Base-by-base conservation (phyloP, 2,329 filamentous ascomycete genomes). In the Paraphoma sp. region DNA sequence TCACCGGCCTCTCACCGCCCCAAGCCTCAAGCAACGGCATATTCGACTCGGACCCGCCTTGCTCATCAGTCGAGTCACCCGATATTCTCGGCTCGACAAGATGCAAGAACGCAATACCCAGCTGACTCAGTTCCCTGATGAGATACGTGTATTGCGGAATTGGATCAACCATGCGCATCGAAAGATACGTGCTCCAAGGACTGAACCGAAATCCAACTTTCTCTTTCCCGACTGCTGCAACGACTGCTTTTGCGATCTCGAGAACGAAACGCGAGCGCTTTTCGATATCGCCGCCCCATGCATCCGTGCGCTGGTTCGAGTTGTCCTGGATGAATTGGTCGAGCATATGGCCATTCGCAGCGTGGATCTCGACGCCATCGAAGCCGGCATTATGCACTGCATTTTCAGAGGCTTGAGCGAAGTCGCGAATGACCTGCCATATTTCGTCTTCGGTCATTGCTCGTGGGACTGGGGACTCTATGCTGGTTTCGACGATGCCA, bases 281-380 rank as follows among this genome's bases (percentile, higher is more conserved):
- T 75, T 80, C 79, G 7, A 83, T 68, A 47, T 72, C 78, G 1
- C 81, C 81, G 6, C 82, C 82, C 68, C 79, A 83, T 1, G 56
- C 59, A 57, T 84, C 81, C 0, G 68, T 82, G 2, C 85, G 79
- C 41, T 78, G 75, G 72, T 88, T 88, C 60, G 77, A 76, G 6
- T 75, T 80, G 55, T 83, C 81, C 60, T 86, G 88, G 12, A 89
- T 77, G 72, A 92, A 92, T 63, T 89, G 83, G 54, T 84, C 83
- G 8, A 89, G 72, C 1, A 92, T 79, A 67, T 91, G 92, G 3
- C 88, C 87, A 62, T 90, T 88, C 1, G 86, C 86, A 31, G 74
- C 79, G 56, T 81, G 78, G 23, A 81, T 73, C 54, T 81, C 88
- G 18, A 90, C 81, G 0, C 85, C 84, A 64, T 90, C 88, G 61